Conservation (phyloP, 306 rosid genomes). For the Dicorynia guianensis region DNA sequence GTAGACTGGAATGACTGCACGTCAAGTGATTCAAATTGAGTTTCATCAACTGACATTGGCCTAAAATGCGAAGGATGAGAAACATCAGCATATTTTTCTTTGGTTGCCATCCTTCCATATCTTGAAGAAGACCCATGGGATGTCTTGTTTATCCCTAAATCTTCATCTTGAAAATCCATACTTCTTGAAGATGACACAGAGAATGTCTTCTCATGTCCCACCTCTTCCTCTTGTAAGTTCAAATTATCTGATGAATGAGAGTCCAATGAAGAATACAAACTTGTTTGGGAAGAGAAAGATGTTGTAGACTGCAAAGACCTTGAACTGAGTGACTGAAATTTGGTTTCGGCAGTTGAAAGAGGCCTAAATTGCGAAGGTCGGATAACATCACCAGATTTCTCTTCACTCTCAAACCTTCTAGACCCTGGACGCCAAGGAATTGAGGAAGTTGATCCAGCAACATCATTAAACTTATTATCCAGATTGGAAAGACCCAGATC, state of each 20-base stretch:
- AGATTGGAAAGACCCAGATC: constrained; percentile 58
- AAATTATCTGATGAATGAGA: not conserved
- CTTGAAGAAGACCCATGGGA: constrained; percentile 35
- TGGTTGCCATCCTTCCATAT: constrained; percentile 49
- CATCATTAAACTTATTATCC: constrained; percentile 56
- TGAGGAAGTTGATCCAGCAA: constrained; percentile 49
- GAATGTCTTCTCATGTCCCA: constrained; percentile 34
- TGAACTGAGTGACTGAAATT: too few relatives aligned
- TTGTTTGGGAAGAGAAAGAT: too few relatives aligned
- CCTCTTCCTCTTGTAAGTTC: constrained; percentile 42
- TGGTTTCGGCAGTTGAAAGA: too few relatives aligned
- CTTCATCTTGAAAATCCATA: constrained; percentile 34
- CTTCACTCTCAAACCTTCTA: constrained; percentile 44
- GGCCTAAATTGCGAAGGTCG: too few relatives aligned
- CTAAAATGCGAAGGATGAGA: constrained; percentile 62
- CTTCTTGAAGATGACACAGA: constrained; percentile 36
- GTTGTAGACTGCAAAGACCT: too few relatives aligned
- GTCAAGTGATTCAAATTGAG: constrained; percentile 66
- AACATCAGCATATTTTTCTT: constrained; percentile 51
- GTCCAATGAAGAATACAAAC: too few relatives aligned
- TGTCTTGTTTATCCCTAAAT: constrained; percentile 36
- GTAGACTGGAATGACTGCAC: constrained; percentile 60
- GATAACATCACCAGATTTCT: not conserved
- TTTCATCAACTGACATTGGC: constrained; percentile 76
- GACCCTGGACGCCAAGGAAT: constrained; percentile 51